A percentile compares a stretch with the other conserved stretches of the same genome.
Conservation (phyloP, 2,329 filamentous ascomycete genomes). For the Xylariaceae sp. region DNA sequence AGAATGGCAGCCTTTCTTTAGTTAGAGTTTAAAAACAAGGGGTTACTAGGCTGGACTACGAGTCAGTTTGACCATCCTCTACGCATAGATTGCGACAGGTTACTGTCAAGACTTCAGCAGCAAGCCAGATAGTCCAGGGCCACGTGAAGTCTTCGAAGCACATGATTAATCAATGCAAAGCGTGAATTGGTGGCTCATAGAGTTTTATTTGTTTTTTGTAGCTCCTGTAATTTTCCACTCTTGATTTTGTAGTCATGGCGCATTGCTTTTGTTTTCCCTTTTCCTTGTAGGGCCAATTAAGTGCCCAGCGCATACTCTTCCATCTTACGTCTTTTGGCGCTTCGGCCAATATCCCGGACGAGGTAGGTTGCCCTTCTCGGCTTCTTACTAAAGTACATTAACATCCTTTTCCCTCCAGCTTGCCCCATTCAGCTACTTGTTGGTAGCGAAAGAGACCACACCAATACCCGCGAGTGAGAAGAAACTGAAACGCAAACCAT, state of each 20-base stretch:
- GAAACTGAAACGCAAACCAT: conserved; percentile 41
- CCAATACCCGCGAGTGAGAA: conserved; percentile 29
- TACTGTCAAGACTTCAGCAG: too few species aligned
- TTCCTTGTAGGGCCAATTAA: conserved; percentile 6
- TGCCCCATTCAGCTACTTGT: conserved; percentile 21
- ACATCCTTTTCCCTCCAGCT: conserved; percentile 26
- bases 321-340: conserved; percentile 9
- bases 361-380: conserved; percentile 37
- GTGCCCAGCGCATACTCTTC: not conserved
- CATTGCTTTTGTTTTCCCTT: conserved; percentile 27
- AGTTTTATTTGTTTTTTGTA: conserved; percentile 37
- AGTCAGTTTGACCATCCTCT: not conserved
- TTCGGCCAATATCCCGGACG: conserved; percentile 25
- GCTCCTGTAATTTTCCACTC: conserved; percentile 35
- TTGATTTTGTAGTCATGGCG: conserved; percentile 37
- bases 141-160: too few species aligned
- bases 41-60: too few species aligned
- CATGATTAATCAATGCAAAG: too few species aligned
- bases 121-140: too few species aligned
- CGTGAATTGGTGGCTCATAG: too few species aligned
- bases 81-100: not conserved
- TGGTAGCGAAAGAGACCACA: conserved; percentile 34
- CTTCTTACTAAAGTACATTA: conserved; percentile 39
- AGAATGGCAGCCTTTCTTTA: not conserved
- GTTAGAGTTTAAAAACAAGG: not conserved